Evolutionary conservation across 352 stramenopile genomes (phyloP).

Genomic region (Pilasporangium apinafurcum): DNA sequence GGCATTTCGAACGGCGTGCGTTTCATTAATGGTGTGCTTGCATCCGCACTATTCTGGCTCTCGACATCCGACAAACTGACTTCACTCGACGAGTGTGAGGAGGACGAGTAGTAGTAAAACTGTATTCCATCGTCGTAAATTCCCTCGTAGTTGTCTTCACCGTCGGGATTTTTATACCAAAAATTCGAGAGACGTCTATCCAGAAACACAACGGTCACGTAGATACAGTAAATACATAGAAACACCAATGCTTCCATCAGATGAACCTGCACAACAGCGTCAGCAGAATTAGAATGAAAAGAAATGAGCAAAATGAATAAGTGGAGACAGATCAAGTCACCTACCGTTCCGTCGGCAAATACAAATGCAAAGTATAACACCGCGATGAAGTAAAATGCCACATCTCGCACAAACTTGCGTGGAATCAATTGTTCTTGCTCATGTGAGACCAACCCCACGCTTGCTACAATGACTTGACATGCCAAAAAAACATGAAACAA

Average conservation of each 20-base stretch:
- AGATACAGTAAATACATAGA: constrained; percentile 60
- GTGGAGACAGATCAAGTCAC: background rate
- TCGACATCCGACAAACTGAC: constrained; percentile 18
- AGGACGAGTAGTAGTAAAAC: constrained; percentile 1
- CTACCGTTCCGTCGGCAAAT: constrained; percentile 53
- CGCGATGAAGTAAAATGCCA: constrained; percentile 65
- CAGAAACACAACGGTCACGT: constrained; percentile 53
- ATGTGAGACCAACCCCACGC: constrained; percentile 59
- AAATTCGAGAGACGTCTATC: constrained; percentile 35
- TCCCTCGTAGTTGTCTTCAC: constrained; percentile 21
- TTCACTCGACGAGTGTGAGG: constrained; percentile 14
- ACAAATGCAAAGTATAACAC: constrained; percentile 67
- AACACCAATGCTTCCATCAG: constrained; percentile 62
- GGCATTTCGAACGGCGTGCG: constrained; percentile 7
- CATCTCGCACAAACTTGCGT: constrained; percentile 66
- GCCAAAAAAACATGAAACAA: background rate
- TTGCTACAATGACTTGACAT: constrained; percentile 49
- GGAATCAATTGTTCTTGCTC: constrained; percentile 72
- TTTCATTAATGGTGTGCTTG: background rate
- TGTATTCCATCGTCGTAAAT: constrained; percentile 15
- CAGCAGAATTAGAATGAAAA: background rate
- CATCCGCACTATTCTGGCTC: background rate
- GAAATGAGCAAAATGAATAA: background rate
- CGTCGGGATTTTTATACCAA: constrained; percentile 7
- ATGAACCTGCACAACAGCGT: constrained; percentile 19